Conservation (phyloP, 768 basidiomycete species). For the Mycena metata region DNA sequence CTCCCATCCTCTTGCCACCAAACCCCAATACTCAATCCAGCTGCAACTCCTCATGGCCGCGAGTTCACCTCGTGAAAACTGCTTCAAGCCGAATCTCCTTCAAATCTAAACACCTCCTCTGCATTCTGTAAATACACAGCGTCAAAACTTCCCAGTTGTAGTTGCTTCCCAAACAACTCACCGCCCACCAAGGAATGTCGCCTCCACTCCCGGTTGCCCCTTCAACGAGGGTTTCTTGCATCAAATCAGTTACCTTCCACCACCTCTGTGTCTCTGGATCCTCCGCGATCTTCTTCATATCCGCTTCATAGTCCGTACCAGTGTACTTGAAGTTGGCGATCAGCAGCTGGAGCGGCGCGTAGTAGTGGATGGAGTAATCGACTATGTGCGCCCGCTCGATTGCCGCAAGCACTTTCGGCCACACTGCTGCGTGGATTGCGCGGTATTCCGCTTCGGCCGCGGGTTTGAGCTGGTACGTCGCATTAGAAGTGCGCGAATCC, state of each 20-base stretch:
- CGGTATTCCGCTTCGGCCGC: slow-evolving; percentile 65
- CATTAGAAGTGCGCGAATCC: slow-evolving; percentile 5
- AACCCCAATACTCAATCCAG: no score
- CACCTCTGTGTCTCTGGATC: slow-evolving; percentile 80
- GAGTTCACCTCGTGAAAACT: no score
- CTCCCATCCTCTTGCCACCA: no score
- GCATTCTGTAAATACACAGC: slow-evolving; percentile 51
- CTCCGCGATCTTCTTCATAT: slow-evolving; percentile 74
- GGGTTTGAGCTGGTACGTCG: slow-evolving; percentile 64
- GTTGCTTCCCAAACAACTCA: no score
- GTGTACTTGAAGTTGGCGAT: slow-evolving; percentile 86
- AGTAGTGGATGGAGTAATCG: slow-evolving; percentile 85
- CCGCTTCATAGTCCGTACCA: slow-evolving; percentile 72
- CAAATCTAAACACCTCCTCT: slow-evolving; percentile 82
- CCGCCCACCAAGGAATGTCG: slow-evolving; percentile 80
- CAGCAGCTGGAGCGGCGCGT: slow-evolving; percentile 72
- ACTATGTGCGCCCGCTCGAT: slow-evolving; percentile 72
- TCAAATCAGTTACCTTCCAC: slow-evolving; percentile 82
- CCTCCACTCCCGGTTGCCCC: slow-evolving; percentile 78
- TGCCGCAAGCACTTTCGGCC: slow-evolving; percentile 77
- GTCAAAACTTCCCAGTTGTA: no score
- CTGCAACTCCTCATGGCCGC: no score
- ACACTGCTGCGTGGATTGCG: slow-evolving; percentile 71
- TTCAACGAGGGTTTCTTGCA: slow-evolving; percentile 84
- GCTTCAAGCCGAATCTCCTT: slow-evolving; percentile 48